Conservation (phyloP, 495 filamentous ascomycete genomes). For the Cercophora newfieldiana region DNA sequence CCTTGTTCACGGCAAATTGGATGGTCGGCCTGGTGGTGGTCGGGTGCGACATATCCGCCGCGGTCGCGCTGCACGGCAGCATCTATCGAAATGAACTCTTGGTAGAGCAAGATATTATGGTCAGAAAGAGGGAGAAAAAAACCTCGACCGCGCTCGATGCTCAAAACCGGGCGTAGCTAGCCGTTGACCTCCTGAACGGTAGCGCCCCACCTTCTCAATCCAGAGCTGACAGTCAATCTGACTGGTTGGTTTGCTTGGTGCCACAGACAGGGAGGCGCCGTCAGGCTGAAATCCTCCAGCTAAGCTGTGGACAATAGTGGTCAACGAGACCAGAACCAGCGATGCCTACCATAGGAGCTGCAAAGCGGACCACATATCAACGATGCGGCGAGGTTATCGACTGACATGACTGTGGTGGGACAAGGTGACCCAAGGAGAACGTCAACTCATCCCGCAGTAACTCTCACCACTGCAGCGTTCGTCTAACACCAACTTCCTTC, state of each 20-base stretch:
- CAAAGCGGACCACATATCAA: too few relatives aligned
- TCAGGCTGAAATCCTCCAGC: too few relatives aligned
- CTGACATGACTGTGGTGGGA: too few relatives aligned
- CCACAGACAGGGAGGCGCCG: background rate
- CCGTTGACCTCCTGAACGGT: background rate
- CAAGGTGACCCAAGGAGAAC: background rate
- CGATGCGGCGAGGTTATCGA: too few relatives aligned
- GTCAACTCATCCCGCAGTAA: background rate
- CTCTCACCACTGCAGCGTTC: too few relatives aligned
- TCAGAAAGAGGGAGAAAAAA: too few relatives aligned
- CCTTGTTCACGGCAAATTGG: background rate
- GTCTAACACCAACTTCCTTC: background rate
- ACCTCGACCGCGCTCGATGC: too few relatives aligned
- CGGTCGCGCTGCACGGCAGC: background rate
- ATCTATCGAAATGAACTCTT: too few relatives aligned
- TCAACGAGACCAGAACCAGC: too few relatives aligned
- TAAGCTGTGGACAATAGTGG: too few relatives aligned
- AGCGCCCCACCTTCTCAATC: conserved; percentile 14
- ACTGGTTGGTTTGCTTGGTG: background rate
- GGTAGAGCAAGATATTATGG: too few relatives aligned
- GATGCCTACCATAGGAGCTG: too few relatives aligned
- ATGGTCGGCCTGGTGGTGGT: background rate
- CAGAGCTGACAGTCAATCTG: background rate
- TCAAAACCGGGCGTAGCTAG: background rate
- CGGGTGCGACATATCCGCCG: background rate